These are phyloP conservation scores for Penicillium lividum DNA, from an alignment of 495 filamentous ascomycete genomes.

Conservation along the genomic window DNA sequence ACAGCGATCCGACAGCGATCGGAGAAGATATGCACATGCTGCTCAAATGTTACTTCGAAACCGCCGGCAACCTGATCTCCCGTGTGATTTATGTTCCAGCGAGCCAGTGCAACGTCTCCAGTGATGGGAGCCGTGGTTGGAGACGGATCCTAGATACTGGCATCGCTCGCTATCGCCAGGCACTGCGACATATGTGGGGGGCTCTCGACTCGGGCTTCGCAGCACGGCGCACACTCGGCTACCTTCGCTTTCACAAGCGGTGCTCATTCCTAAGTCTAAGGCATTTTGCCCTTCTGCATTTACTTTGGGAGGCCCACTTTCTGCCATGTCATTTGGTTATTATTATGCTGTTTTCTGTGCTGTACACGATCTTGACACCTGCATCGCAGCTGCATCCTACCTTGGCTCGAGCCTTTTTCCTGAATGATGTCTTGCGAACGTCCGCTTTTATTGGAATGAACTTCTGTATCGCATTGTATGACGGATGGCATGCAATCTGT, in stretches of 20 bases:
- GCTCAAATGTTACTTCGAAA: constrained; percentile 71
- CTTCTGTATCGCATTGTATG: constrained; percentile 61
- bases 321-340: constrained; percentile 63
- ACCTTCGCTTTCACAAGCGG: constrained; percentile 26
- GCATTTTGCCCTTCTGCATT: constrained; percentile 51
- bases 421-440: constrained; percentile 59
- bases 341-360: constrained; percentile 57
- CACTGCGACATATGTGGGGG: constrained; percentile 72
- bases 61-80: constrained; percentile 60
- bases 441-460: constrained; percentile 60
- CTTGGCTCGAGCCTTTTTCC: constrained; percentile 52
- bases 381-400: constrained; percentile 47
- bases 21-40: constrained; percentile 77
- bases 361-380: constrained; percentile 53
- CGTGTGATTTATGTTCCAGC: constrained; percentile 57
- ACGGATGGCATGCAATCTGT: constrained; percentile 60
- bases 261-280: constrained; percentile 30
- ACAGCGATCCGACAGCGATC: constrained; percentile 65
- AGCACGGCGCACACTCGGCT: constrained; percentile 29
- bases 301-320: constrained; percentile 70
- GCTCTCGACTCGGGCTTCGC: constrained; percentile 66
- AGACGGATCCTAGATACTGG: constrained; percentile 52
- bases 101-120: constrained; percentile 67
- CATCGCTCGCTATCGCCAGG: constrained; percentile 64
- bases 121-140: constrained; percentile 47